Evolutionary conservation across 345 rosid species (phyloP), one percentile per base, ranked within the genome.

Genomic region (Murraya paniculata): DNA sequence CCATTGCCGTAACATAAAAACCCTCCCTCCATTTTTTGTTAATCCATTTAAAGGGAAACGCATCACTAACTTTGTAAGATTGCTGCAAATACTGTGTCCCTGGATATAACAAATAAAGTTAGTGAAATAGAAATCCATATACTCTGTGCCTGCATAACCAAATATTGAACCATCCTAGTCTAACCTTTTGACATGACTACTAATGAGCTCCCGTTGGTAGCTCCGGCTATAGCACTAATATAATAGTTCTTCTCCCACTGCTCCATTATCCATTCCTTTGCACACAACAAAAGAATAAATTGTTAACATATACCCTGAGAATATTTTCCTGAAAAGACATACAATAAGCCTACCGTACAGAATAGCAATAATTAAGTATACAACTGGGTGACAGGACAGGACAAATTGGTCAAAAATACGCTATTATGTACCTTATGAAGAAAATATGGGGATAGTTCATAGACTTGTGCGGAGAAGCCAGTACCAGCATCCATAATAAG

Each of bases 181-280:
- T 64, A 38, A 96, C 99, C 98, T 83, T 94, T 96, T 2, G 99
- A 96, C 99, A 96, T 94, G 33, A 96, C 93, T n/a, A 94, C 97
- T 67, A 96, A 84, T 3, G 99, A 90, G 88, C 91, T 88, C 74
- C 99, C 99, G 39, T 94, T 93, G 73, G 85, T 80, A 48, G 93
- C 83, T 61, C 99, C 98, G 25, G 98, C 97, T 75, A 96, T 75
- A 7, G 98, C 88, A 76, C 87, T 96, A 83, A 96, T 96, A 85
- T 96, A 96, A 80, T 88, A 96, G 85, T 89, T 91, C 85, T 92
- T 94, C 78, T 94, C 99, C 99, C 99, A 96, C 66, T 96, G 95
- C 66, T 90, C 98, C 99, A 96, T 94, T 82, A 96, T 96, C 99
- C 99, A 96, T 74, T 96, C 99, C 99, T 96, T 77, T 76, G 84